Evolutionary conservation across 164 flowering plant genomes (phyloP), one percentile per base, ranked within the genome.

Genomic region (Pachysandra terminalis): DNA sequence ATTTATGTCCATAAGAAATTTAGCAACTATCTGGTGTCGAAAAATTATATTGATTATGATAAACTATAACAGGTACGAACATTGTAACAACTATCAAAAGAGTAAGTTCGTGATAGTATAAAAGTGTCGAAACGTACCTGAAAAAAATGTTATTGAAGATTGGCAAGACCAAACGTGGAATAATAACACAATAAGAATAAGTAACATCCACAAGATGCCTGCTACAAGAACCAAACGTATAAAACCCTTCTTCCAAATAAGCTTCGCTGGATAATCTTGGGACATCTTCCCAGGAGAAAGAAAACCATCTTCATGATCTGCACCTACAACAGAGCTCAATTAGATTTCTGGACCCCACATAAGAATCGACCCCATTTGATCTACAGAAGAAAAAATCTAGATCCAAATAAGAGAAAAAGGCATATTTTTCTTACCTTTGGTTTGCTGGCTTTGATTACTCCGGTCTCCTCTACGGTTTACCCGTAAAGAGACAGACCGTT

Each of bases 141-240:
- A 81, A 73, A 94, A 80, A 75, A 91, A 91, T 35, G 85, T 67
- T 22, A 86, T 19, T 22, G 97, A 87, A 65, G 97, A 87, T 69
- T 85, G 93, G 74, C 97, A 95, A 56, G 96, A 84, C 97, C 96
- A 95, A 16, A 89, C 75, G 72, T 95, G 97, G 77, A 92, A 86
- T 54, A 87, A 63, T 49, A 88, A 75, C 27, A 77, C 99, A 59
- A 75, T 68, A 56, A 95, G 87, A 79, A 95, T 90, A 52, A 95
- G 84, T 7, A 89, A 57, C 92, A 89, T 87, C 99, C 97, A 95
- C 54, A 89, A 55, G 57, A 90, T 85, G 64, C 94, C 97, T 0
- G 78, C 88, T 0, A 90, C 93, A 63, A 89, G 82, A 79, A 95
- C 65, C 81, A 95, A 74, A 9, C 94, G 81, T 67, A 92, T 68